These are phyloP conservation scores for Puccinia horiana DNA, from an alignment of 1,284 basidiomycete species.

Conservation along the genomic window DNA sequence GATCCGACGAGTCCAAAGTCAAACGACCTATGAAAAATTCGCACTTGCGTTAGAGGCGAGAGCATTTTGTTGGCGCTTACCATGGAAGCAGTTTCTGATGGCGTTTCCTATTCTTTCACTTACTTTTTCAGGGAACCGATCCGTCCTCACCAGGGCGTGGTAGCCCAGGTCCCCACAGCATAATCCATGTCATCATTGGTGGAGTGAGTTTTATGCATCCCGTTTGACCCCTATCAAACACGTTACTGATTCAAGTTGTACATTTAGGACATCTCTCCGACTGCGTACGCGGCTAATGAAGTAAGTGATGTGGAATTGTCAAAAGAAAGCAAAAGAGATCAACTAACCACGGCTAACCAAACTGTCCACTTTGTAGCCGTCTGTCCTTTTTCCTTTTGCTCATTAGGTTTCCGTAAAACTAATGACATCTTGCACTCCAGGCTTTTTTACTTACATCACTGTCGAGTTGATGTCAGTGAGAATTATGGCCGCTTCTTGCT, in stretches of 20 bases:
- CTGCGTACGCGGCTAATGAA: conserved; percentile 46
- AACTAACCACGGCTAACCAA: not conserved
- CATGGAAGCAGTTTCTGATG: not conserved
- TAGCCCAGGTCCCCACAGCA: conserved; percentile 24
- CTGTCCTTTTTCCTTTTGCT: not conserved
- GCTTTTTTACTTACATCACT: conserved; percentile 42
- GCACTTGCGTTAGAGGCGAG: conserved; percentile 33
- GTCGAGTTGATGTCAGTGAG: conserved; percentile 31
- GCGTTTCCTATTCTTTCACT: not conserved
- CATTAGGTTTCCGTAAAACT: not conserved
- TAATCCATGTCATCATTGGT: conserved; percentile 42
- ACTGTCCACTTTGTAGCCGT: conserved; percentile 18
- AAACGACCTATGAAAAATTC: conserved; percentile 22
- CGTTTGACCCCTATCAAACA: not conserved
- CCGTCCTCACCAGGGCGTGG: not conserved
- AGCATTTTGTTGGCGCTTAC: not conserved
- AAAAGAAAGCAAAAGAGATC: not conserved
- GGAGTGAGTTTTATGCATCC: conserved; percentile 1
- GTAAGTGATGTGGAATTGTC: not conserved
- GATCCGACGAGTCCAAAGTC: not conserved
- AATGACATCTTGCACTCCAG: not conserved
- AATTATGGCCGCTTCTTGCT: not conserved
- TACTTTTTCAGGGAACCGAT: conserved; percentile 23
- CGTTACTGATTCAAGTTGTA: not conserved
- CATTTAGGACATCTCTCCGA: conserved; percentile 33